These are phyloP conservation scores for Salvia hispanica DNA, from an alignment of 257 asterid genomes.

Conservation along the genomic window DNA sequence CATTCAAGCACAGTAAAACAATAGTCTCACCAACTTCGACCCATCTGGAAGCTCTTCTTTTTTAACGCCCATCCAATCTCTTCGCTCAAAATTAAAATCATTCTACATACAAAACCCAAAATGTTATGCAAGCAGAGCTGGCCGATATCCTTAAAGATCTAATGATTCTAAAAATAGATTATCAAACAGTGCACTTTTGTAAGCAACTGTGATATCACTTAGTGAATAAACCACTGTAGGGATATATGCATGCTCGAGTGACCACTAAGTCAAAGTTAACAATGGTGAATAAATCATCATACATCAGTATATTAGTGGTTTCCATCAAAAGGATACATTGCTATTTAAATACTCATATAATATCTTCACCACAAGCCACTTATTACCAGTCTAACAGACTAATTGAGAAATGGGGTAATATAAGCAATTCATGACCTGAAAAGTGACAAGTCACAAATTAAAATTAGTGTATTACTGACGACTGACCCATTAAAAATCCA, in stretches of 20 bases:
- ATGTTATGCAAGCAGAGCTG: slow-evolving; percentile 19
- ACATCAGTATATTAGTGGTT: not conserved
- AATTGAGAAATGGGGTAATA: too few relatives aligned
- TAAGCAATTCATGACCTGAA: too few relatives aligned
- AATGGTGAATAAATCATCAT: slow-evolving; percentile 4
- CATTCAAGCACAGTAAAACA: slow-evolving; percentile 27
- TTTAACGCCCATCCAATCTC: slow-evolving; percentile 75
- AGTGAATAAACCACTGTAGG: not conserved
- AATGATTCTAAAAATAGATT: not conserved
- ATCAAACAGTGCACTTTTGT: not conserved
- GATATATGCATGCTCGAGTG: not conserved
- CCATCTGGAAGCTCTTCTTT: slow-evolving; percentile 66
- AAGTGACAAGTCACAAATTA: too few relatives aligned
- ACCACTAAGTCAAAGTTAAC: slow-evolving; percentile 1
- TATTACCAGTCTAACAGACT: too few relatives aligned
- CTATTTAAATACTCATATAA: not conserved
- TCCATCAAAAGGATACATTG: not conserved
- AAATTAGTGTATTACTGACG: too few relatives aligned
- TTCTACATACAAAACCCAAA: slow-evolving; percentile 46
- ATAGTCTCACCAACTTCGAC: slow-evolving; percentile 66
- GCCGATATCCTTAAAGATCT: not conserved
- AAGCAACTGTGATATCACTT: not conserved
- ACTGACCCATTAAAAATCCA: not conserved
- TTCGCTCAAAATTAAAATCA: slow-evolving; percentile 77
- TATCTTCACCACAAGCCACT: not conserved